These are phyloP conservation scores for Rhododendron henanense DNA, from an alignment of 148 eudicot species.

Conservation along the genomic window DNA sequence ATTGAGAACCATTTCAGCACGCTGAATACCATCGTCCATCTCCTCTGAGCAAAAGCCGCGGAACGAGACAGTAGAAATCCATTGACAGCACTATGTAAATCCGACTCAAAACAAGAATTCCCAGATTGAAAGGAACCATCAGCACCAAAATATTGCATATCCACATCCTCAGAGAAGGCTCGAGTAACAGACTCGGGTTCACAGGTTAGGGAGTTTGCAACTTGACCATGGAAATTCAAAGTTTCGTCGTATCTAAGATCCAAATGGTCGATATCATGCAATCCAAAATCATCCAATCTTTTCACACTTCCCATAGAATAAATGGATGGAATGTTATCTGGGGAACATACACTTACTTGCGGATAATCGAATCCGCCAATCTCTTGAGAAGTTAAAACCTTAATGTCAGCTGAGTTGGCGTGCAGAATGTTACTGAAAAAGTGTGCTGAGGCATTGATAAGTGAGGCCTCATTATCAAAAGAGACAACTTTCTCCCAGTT, in stretches of 20 bases:
- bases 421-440: conserved; percentile 19
- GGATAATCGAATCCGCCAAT: conserved; percentile 24
- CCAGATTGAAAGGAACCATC: conserved; percentile 38
- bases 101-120: conserved; percentile 32
- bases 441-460: conserved; percentile 29
- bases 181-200: conserved; percentile 37
- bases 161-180: conserved; percentile 39
- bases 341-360: conserved; percentile 38
- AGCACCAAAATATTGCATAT: conserved; percentile 45
- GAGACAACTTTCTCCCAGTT: conserved; percentile 61
- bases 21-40: conserved; percentile 56
- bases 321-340: conserved; percentile 57
- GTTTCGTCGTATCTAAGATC: conserved; percentile 43
- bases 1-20: conserved; percentile 48
- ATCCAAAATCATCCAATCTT: conserved; percentile 49
- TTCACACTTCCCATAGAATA: conserved; percentile 50
- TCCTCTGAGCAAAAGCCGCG: conserved; percentile 38
- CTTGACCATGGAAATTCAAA: conserved; percentile 34
- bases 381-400: conserved; percentile 31
- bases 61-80: conserved; percentile 33
- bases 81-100: conserved; percentile 33
- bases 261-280: conserved; percentile 36
- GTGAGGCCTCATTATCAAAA: conserved; percentile 61
- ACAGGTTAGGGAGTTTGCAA: conserved; percentile 35
- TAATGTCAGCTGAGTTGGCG: conserved; percentile 31